These are phyloP conservation scores for Vitis labrusca DNA, from an alignment of 164 flowering plant species.

Conservation along the genomic window DNA sequence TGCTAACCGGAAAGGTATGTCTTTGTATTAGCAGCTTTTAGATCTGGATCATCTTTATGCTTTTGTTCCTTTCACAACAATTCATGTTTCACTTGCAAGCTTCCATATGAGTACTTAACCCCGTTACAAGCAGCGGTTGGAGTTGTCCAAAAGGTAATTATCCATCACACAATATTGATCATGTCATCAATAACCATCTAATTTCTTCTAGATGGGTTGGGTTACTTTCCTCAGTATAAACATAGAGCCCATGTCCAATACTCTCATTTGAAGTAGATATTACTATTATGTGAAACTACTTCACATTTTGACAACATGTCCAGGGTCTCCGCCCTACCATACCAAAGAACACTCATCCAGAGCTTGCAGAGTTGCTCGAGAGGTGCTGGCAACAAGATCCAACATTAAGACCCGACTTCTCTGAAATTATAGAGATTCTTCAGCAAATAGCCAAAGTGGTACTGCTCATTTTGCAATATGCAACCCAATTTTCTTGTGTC, in stretches of 20 bases:
- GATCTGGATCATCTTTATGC: neutral
- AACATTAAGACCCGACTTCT: slow-evolving; percentile 52
- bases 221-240: too few relatives aligned
- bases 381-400: slow-evolving; percentile 53
- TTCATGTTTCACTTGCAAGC: slow-evolving; percentile 26
- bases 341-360: slow-evolving; percentile 40
- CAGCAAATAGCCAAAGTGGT: slow-evolving; percentile 44
- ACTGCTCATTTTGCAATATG: too few relatives aligned
- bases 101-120: slow-evolving; percentile 59
- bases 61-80: neutral
- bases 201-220: too few relatives aligned
- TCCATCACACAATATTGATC: too few relatives aligned
- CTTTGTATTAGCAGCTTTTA: neutral
- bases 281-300: too few relatives aligned
- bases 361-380: slow-evolving; percentile 37
- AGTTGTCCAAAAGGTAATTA: slow-evolving; percentile 67
- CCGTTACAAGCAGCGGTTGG: slow-evolving; percentile 67
- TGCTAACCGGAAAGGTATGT: slow-evolving; percentile 53
- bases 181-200: too few relatives aligned
- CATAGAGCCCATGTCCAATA: too few relatives aligned
- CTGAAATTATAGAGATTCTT: slow-evolving; percentile 46
- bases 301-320: neutral
- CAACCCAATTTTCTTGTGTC: too few relatives aligned
- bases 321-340: slow-evolving; percentile 65
- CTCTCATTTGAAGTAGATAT: too few relatives aligned